Conservation (phyloP, 148 eudicot genomes). For the Amaranthus cruentus region DNA sequence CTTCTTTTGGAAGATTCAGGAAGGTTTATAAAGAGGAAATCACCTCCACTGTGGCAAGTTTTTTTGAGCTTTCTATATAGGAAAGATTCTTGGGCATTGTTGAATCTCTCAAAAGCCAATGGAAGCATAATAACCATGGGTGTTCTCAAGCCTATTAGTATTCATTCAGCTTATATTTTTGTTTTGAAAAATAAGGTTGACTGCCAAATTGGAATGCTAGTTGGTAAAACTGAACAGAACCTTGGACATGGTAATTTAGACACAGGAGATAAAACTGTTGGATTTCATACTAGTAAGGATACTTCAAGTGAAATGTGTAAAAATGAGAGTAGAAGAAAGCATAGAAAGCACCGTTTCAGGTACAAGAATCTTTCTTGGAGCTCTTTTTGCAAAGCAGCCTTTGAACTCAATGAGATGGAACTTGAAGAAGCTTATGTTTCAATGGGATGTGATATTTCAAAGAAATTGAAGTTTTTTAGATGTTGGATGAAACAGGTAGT, state of each 20-base stretch:
- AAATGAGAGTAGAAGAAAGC: constrained; percentile 49
- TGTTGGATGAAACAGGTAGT: constrained; percentile 87
- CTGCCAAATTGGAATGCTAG: constrained; percentile 12
- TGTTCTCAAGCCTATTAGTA: constrained; percentile 63
- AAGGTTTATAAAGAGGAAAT: constrained; percentile 25
- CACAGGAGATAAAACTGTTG: constrained; percentile 14
- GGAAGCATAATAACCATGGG: constrained; percentile 42
- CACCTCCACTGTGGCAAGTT: constrained; percentile 69
- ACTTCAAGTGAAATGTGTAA: constrained; percentile 17
- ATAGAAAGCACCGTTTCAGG: constrained; percentile 31
- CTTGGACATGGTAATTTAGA: constrained; percentile 13
- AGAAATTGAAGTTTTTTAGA: constrained; percentile 77
- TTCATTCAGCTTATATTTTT: constrained; percentile 54
- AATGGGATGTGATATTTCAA: constrained; percentile 39
- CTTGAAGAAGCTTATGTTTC: constrained; percentile 62
- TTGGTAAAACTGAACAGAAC: constrained; percentile 21
- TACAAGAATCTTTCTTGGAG: constrained; percentile 63
- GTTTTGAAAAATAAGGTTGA: constrained; percentile 28
- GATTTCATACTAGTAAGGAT: constrained; percentile 19
- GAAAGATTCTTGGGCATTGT: constrained; percentile 53
- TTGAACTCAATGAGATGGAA: constrained; percentile 43
- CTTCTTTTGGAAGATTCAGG: constrained; percentile 42
- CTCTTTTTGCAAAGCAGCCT: constrained; percentile 62
- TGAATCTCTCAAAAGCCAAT: constrained; percentile 42
- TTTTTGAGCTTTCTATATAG: constrained; percentile 62